A percentile compares a stretch with the other conserved stretches of the same genome.
These are phyloP conservation scores for Penicillium maclennaniae DNA, from an alignment of 495 filamentous ascomycete genomes.

Conservation along the genomic window DNA sequence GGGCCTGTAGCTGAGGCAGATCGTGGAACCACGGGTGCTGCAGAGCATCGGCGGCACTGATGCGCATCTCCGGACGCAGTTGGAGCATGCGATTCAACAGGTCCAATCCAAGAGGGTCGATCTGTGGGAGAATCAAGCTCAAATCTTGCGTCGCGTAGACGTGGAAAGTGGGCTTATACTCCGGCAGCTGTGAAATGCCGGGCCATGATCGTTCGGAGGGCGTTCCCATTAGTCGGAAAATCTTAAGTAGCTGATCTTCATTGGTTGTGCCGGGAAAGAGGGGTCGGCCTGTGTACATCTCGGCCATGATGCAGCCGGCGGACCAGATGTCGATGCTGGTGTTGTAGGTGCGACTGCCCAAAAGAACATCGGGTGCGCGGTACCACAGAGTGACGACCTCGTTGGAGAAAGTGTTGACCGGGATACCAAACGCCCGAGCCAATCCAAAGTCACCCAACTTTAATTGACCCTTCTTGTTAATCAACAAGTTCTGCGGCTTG, in stretches of 20 bases:
- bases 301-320: slow-evolving; percentile 96
- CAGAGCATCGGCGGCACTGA: slow-evolving; percentile 78
- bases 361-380: slow-evolving; percentile 86
- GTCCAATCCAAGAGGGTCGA: slow-evolving; percentile 82
- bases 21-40: slow-evolving; percentile 88
- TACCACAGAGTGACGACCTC: slow-evolving; percentile 98
- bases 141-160: slow-evolving; percentile 94
- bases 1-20: slow-evolving; percentile 49
- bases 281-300: slow-evolving; percentile 92
- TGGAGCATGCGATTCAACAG: slow-evolving; percentile 87
- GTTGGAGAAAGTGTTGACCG: slow-evolving; percentile 97
- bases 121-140: slow-evolving; percentile 77
- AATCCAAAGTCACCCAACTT: slow-evolving; percentile 96
- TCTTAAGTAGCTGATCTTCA: slow-evolving; percentile 91
- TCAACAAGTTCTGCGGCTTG: slow-evolving; percentile 92
- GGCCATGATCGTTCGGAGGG: slow-evolving; percentile 92
- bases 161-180: slow-evolving; percentile 92
- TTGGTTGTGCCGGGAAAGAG: slow-evolving; percentile 95
- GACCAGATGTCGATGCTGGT: slow-evolving; percentile 99
- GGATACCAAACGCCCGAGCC: slow-evolving; percentile 90
- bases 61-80: slow-evolving; percentile 84
- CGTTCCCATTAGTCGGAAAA: slow-evolving; percentile 96
- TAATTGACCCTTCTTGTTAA: slow-evolving; percentile 84
- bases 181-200: slow-evolving; percentile 81
- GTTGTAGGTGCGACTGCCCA: slow-evolving; percentile 89